phyloP scores from a whole-genome alignment of 768 basidiomycete genomes.

The Crucibulum laeve region DNA sequence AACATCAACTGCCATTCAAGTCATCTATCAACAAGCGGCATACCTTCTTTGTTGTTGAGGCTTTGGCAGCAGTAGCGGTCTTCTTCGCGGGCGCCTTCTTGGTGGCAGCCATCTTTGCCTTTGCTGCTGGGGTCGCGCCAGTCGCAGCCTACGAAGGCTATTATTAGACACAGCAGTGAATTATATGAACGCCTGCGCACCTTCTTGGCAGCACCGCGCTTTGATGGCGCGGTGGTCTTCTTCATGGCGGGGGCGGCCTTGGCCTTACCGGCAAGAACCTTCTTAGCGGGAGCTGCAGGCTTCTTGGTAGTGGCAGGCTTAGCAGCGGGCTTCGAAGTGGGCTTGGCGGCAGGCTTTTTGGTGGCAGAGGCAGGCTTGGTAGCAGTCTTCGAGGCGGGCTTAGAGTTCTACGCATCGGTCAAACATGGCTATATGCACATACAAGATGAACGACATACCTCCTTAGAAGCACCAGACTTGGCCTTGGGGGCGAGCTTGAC shows the following conservation, averaged over 20 bases:
- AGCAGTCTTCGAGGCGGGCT: slow-evolving; percentile 36
- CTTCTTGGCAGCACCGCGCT: slow-evolving; percentile 17
- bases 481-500: slow-evolving; percentile 61
- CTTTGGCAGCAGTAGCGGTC: slow-evolving; percentile 25
- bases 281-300: slow-evolving; percentile 20
- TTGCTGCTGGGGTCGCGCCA: slow-evolving; percentile 38
- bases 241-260: slow-evolving; percentile 16
- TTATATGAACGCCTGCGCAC: slow-evolving; percentile 3
- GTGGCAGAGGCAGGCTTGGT: slow-evolving; percentile 21
- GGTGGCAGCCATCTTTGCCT: slow-evolving; percentile 32
- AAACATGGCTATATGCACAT: slow-evolving; percentile 4
- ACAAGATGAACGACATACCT: slow-evolving; percentile 34
- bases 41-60: slow-evolving; percentile 27
- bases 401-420: slow-evolving; percentile 35
- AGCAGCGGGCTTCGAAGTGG: slow-evolving; percentile 22
- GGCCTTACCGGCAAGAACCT: slow-evolving; percentile 14
- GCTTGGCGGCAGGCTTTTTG: slow-evolving; percentile 27
- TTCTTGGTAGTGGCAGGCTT: slow-evolving; percentile 34
- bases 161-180: neutral
- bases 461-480: slow-evolving; percentile 49
- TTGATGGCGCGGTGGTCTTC: slow-evolving; percentile 10
- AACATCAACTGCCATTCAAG: slow-evolving; percentile 5
- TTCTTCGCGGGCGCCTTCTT: slow-evolving; percentile 33
- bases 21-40: slow-evolving; percentile 4
- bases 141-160: slow-evolving; percentile 39